Conservation (phyloP, 495 filamentous ascomycete genomes). For the Lasiosphaeria hispida region DNA sequence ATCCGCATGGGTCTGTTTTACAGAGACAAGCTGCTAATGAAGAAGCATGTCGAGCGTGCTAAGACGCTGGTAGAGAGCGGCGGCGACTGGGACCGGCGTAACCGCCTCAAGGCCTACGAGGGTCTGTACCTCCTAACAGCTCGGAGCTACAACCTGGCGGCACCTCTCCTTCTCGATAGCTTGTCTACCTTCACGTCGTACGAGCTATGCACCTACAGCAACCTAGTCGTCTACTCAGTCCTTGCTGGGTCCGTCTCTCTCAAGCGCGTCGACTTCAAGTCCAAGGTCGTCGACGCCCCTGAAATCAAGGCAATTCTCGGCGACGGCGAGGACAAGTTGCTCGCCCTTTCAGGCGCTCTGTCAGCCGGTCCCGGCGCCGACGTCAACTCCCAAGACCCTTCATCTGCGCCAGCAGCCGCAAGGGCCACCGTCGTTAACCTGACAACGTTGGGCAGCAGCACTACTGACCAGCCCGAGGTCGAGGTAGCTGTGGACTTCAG, state of each 20-base stretch:
- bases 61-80: constrained; percentile 87
- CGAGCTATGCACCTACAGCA: constrained; percentile 93
- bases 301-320: constrained; percentile 97
- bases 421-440: constrained; percentile 75
- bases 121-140: constrained; percentile 88
- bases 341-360: constrained; percentile 71
- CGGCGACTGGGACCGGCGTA: constrained; percentile 97
- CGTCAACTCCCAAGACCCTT: constrained; percentile 72
- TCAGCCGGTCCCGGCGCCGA: constrained; percentile 79
- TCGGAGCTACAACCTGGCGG: constrained; percentile 83
- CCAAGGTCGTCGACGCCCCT: constrained; percentile 94
- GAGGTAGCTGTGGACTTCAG: constrained; percentile 75
- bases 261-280: constrained; percentile 97
- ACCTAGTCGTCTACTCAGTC: constrained; percentile 91
- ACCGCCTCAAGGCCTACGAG: constrained; percentile 97
- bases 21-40: constrained; percentile 82
- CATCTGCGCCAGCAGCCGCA: constrained; percentile 53
- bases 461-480: constrained; percentile 62
- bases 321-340: constrained; percentile 78
- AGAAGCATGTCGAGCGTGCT: constrained; percentile 89
- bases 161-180: constrained; percentile 91
- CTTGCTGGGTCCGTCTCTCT: constrained; percentile 91
- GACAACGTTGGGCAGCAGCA: constrained; percentile 69
- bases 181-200: constrained; percentile 98
- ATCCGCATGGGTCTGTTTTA: constrained; percentile 96